Evolutionary conservation across 805 yeast species (phyloP), one percentile per base, ranked within the genome.

Genomic region (Candida ficus): DNA sequence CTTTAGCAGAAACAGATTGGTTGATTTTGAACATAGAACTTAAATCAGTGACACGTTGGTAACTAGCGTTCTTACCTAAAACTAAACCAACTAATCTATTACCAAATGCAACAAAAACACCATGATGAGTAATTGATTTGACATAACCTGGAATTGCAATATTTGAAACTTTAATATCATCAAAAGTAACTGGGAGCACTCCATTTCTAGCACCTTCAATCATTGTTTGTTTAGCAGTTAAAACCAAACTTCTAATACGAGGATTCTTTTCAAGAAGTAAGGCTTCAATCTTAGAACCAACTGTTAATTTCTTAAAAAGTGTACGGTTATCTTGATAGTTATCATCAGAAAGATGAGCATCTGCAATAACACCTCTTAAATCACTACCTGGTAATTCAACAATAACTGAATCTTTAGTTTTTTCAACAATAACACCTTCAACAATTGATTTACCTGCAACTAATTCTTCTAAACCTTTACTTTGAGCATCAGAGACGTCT

Each of bases 71-170:
- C 55, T 81, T 78, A 41, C 90, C 84, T 45, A 86, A 73, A 4
- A 88, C 83, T 48, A 91, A 71, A 38, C 97, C 98, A 25, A 87
- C 85, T 47, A 91, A 74, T 39, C 74, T 76, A 47, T 84, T 83
- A 42, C 81, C 87, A 62, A 91, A 91, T 0, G 82, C 75, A 43
- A 91, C 83, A 58, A 91, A 91, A 11, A 88, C 68, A 48, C 98
- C 98, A 57, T 73, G 72, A 33, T 71, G 73, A n/a, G 95, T 85
- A 16, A 83, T 76, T 16, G 89, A 80, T 49, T 78, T 83, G 29
- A 91, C 77, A 58, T 70, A 90, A 32, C 98, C 99, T 42, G 75
- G 72, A 38, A 86, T 61, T 22, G 66, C 53, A 19, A 65, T 64
- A 33, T 66, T 64, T 9, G 76, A 73, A 12, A 69, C 63, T 29